Conservation (phyloP, 1,284 basidiomycete genomes). For the Puccinia brachypodii region DNA sequence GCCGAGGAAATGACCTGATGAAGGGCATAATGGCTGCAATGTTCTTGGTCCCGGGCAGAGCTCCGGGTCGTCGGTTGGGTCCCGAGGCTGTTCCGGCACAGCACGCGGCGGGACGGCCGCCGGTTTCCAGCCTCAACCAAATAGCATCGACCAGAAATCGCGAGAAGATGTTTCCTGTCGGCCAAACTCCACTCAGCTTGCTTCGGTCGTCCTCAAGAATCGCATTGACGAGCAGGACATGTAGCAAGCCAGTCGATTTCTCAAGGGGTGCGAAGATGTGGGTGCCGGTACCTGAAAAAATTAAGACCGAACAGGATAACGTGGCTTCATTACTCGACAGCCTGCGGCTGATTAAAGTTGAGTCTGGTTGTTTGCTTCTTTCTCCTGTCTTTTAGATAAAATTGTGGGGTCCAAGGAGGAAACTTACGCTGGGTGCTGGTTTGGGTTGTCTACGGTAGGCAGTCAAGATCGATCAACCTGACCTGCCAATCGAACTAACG, state of each 20-base stretch:
- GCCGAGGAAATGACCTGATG: no score
- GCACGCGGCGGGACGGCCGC: no score
- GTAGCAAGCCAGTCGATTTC: background rate
- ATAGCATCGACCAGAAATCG: no score
- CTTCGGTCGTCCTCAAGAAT: background rate
- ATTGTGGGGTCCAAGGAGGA: background rate
- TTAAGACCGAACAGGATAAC: slow-evolving; percentile 15
- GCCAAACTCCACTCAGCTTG: background rate
- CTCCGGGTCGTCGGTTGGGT: no score
- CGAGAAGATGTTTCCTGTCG: background rate
- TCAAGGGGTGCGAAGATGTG: slow-evolving; percentile 43
- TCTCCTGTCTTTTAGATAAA: background rate
- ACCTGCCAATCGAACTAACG: slow-evolving; percentile 59
- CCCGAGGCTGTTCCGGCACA: no score
- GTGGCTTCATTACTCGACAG: slow-evolving; percentile 29
- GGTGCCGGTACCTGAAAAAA: slow-evolving; percentile 24
- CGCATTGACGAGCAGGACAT: background rate
- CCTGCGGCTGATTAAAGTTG: slow-evolving; percentile 41
- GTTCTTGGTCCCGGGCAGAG: no score
- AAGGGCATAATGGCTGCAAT: no score
- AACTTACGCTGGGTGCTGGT: slow-evolving; percentile 1
- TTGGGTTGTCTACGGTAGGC: slow-evolving; percentile 2
- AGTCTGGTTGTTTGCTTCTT: background rate
- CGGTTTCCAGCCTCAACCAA: no score
- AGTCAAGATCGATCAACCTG: slow-evolving; percentile 14